Evolutionary conservation across 1,139 yeast genomes (phyloP).

Genomic region (Nakaseomyces kungkrabaensis): DNA sequence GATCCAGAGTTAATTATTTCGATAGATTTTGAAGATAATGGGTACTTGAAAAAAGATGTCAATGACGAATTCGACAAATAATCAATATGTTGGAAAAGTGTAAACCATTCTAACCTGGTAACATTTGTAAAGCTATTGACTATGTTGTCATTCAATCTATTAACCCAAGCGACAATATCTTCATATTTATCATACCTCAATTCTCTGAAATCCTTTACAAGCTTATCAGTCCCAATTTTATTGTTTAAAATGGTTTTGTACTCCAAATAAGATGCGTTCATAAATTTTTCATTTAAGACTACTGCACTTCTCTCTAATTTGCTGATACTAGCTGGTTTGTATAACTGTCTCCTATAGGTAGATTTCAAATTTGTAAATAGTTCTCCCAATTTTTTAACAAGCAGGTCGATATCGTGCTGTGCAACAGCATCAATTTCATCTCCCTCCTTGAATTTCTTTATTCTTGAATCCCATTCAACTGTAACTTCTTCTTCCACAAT

Average conservation of each 20-base stretch:
- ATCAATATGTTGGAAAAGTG: slow-evolving; percentile 65
- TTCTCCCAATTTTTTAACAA: slow-evolving; percentile 42
- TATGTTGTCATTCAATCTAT: slow-evolving; percentile 54
- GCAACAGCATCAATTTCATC: slow-evolving; percentile 18
- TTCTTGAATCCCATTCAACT: slow-evolving; percentile 55
- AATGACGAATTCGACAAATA: slow-evolving; percentile 45
- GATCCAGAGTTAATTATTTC: slow-evolving; percentile 17
- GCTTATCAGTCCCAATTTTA: slow-evolving; percentile 13
- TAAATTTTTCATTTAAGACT: slow-evolving; percentile 13
- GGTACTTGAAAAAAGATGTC: slow-evolving; percentile 50
- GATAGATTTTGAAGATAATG: slow-evolving; percentile 14
- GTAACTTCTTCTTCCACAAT: slow-evolving; percentile 58
- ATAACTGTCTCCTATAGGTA: slow-evolving; percentile 65
- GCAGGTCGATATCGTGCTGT: slow-evolving; percentile 25
- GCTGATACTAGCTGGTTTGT: slow-evolving; percentile 50
- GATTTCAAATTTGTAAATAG: slow-evolving; percentile 64
- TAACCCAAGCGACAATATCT: slow-evolving; percentile 34
- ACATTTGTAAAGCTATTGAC: slow-evolving; percentile 51
- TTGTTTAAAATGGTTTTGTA: slow-evolving; percentile 11
- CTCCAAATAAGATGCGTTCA: slow-evolving; percentile 13
- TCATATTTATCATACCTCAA: slow-evolving; percentile 36
- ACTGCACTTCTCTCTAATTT: slow-evolving; percentile 17
- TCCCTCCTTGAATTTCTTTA: slow-evolving; percentile 9
- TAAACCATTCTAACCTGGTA: slow-evolving; percentile 69
- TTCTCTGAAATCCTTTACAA: slow-evolving; percentile 26